These are phyloP conservation scores for Cercophora sp. DNA, from an alignment of 495 filamentous ascomycete species.

Conservation along the genomic window DNA sequence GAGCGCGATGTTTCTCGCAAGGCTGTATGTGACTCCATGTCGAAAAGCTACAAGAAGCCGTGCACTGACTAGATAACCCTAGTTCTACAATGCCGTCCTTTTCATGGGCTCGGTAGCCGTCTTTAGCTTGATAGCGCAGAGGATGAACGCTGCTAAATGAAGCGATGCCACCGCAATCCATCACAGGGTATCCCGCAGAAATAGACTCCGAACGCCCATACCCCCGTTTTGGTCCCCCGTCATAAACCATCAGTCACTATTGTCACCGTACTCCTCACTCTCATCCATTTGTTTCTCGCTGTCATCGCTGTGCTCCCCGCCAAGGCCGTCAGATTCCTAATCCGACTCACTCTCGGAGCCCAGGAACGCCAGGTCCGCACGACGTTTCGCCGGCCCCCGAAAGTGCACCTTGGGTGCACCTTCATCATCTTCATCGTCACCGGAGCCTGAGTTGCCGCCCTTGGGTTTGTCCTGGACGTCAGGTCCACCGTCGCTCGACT, in stretches of 20 bases:
- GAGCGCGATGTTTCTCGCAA: slow-evolving; percentile 91
- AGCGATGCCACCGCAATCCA: neutral
- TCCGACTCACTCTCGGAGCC: slow-evolving; percentile 47
- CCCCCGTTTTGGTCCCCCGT: neutral
- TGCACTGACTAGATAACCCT: slow-evolving; percentile 12
- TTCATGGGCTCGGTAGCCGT: slow-evolving; percentile 93
- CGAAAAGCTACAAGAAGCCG: no score
- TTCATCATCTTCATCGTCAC: slow-evolving; percentile 36
- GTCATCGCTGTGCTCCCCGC: no score
- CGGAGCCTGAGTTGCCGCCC: slow-evolving; percentile 27
- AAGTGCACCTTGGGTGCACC: slow-evolving; percentile 23
- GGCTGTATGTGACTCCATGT: slow-evolving; percentile 78
- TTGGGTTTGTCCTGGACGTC: slow-evolving; percentile 32
- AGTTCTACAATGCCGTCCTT: slow-evolving; percentile 97
- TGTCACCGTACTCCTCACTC: neutral
- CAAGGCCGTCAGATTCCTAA: no score
- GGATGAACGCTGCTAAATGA: slow-evolving; percentile 46
- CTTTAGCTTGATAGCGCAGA: slow-evolving; percentile 86
- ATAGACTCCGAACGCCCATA: neutral
- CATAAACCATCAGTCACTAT: neutral
- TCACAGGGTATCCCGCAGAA: neutral
- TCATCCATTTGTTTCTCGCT: no score
- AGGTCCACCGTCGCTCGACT: slow-evolving; percentile 39
- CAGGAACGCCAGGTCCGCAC: slow-evolving; percentile 43
- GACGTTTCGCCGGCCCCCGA: slow-evolving; percentile 28